Evolutionary conservation across 805 yeast genomes (phyloP), one percentile per base, ranked within the genome.

Genomic region (Ogataea paradorogensis): DNA sequence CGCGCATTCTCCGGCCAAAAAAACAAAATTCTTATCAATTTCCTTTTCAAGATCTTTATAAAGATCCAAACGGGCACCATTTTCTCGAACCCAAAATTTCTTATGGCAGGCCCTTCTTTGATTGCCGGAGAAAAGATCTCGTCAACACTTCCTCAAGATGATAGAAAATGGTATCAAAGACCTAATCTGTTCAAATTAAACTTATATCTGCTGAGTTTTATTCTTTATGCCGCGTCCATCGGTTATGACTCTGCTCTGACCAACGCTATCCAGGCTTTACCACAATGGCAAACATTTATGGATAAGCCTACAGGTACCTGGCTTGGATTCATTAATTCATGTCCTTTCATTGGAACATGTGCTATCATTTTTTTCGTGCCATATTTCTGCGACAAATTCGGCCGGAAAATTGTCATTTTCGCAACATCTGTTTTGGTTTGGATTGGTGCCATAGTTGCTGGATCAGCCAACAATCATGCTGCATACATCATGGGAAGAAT

Each of bases 181-280:
- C 50, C 47, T 14, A 48, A 48, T 39, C 29, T 48, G 8, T 18
- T 41, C 9, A 48, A 35, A 25, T 39, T 48, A 16, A 34, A 48
- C 35, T 4, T 44, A 7, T 35, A 38, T 13, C 26, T 42, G 27
- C 25, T 40, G 15, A 43, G 45, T 27, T 48, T 46, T 27, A 44
- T 48, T 28, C 47, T 48, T 9, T 48, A 41, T 18, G 52, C 48
- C 11, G 47, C 52, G 11, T 37, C 50, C 9, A 48, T 48, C 16
- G 52, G 52, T 21, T 48, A 48, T 32, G 52, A 48, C 25, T 48
- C 52, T 8, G 39, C 50, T 10, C 29, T 48, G 14, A 48, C 52
- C 4, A 48, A 48, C 31, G 48, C 52, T 7, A 36, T 48, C 10
- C 52, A 48, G 30, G 50, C 50, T 1, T 32, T 48, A 16, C 38